Percentiles rank a stretch among this genome's conserved stretches.
phyloP scores from a whole-genome alignment of 768 basidiomycete species.

The Auriculariales sp. region DNA sequence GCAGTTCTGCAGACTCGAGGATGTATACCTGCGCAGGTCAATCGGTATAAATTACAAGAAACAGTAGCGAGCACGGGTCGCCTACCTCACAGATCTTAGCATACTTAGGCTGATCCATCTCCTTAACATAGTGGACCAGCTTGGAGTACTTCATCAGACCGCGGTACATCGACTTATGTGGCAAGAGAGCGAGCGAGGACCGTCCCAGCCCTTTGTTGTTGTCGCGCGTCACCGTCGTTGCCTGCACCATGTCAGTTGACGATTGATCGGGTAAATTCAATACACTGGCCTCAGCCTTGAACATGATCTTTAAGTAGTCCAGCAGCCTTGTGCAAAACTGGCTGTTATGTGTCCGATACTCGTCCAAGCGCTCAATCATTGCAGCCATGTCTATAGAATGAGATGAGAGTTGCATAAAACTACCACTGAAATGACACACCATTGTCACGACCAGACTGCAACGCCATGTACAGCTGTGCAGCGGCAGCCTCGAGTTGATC shows the following conservation, averaged over 20 bases:
- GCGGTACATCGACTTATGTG: conserved; percentile 60
- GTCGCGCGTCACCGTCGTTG: conserved; percentile 53
- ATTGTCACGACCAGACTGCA: conserved; percentile 79
- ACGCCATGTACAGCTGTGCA: conserved; percentile 84
- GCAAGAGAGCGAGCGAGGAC: conserved; percentile 29
- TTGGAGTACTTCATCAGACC: conserved; percentile 84
- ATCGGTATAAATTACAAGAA: not conserved
- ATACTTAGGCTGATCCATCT: conserved; percentile 87
- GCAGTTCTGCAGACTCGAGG: conserved; percentile 68
- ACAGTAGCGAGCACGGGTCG: conserved; percentile 6
- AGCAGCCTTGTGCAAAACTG: conserved; percentile 89
- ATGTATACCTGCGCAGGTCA: conserved; percentile 62
- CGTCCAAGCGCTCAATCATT: conserved; percentile 81
- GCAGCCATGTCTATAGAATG: conserved; percentile 74
- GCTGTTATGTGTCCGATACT: conserved; percentile 76
- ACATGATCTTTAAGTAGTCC: conserved; percentile 85
- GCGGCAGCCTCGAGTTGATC: conserved; percentile 69
- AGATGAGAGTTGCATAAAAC: conserved; percentile 8
- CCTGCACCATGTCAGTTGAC: conserved; percentile 22
- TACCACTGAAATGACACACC: conserved; percentile 29
- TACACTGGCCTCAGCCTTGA: conserved; percentile 63
- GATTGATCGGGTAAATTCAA: not conserved
- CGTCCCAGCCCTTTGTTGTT: conserved; percentile 30
- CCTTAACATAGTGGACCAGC: conserved; percentile 81
- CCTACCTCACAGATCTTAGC: conserved; percentile 80